Evolutionary conservation across 2,329 filamentous ascomycete genomes (phyloP).

Genomic region (Claviceps monticola): DNA sequence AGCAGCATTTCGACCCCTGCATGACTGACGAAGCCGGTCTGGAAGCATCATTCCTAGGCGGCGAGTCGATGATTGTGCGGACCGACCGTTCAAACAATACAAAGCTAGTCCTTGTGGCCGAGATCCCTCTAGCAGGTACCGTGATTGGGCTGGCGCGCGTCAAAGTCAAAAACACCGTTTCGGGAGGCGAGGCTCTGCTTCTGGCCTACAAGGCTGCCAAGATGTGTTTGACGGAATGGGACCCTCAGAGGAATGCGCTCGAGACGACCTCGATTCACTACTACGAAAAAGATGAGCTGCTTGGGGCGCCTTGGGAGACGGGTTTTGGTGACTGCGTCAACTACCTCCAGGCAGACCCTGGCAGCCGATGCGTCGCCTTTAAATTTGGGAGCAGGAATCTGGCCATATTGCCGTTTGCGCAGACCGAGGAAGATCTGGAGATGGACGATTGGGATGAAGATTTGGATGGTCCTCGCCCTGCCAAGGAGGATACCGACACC

Average conservation of each 20-base stretch:
- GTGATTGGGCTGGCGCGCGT: constrained; percentile 72
- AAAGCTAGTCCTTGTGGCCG: constrained; percentile 72
- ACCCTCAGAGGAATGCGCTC: constrained; percentile 63
- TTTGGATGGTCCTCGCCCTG: constrained; percentile 52
- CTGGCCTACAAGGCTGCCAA: constrained; percentile 84
- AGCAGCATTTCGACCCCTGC: constrained; percentile 36
- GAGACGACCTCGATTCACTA: constrained; percentile 92
- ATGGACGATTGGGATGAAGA: constrained; percentile 87
- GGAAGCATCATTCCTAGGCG: constrained; percentile 51
- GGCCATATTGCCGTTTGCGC: constrained; percentile 86
- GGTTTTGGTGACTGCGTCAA: constrained; percentile 64
- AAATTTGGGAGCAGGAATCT: constrained; percentile 83
- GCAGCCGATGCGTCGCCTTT: constrained; percentile 83
- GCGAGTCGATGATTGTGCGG: constrained; percentile 46
- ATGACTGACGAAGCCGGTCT: constrained; percentile 48
- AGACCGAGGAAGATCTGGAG: constrained; percentile 72
- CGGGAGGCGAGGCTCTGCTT: constrained; percentile 71
- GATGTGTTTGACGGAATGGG: constrained; percentile 87
- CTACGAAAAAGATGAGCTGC: constrained; percentile 88
- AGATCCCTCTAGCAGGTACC: constrained; percentile 73
- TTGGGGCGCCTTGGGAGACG: constrained; percentile 68
- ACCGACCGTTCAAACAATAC: constrained; percentile 52
- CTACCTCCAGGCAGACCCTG: constrained; percentile 76
- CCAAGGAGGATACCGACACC: constrained; percentile 24
- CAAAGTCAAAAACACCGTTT: constrained; percentile 56